Conservation (phyloP, 169 alveolate species). For the Plasmodium relictum region DNA sequence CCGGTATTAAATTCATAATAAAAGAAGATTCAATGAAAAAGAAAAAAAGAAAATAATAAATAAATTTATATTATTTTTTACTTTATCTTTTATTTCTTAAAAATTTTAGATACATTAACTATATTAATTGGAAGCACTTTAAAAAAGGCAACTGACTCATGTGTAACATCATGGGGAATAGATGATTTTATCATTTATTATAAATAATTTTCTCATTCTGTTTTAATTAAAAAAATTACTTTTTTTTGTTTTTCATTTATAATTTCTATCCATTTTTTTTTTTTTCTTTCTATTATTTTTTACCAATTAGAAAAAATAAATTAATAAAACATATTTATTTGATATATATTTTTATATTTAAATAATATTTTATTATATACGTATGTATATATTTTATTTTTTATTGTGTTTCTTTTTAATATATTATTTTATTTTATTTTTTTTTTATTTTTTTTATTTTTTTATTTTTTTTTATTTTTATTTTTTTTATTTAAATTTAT, state of each 20-base stretch:
- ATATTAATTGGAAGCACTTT: constrained; percentile 79
- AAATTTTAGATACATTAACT: constrained; percentile 48
- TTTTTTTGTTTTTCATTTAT: too few species aligned
- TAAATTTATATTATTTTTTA: neutral
- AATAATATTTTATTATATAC: neutral
- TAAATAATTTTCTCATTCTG: constrained; percentile 4
- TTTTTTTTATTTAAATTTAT: neutral
- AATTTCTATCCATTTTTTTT: too few species aligned
- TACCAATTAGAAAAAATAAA: neutral
- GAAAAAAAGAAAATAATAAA: neutral
- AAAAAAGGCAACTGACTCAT: constrained; percentile 79
- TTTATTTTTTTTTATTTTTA: neutral
- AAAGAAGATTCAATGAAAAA: neutral
- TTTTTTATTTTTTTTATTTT: neutral
- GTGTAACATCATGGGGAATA: constrained; percentile 90
- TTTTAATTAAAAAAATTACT: too few species aligned
- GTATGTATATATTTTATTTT: neutral
- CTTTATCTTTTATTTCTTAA: neutral
- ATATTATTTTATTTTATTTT: neutral
- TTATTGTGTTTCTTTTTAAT: too few species aligned
- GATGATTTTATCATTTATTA: constrained; percentile 85
- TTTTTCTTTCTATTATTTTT: neutral
- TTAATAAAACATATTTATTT: neutral
- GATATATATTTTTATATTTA: too few species aligned
- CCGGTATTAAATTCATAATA: constrained; percentile 16